A percentile compares a stretch with the other conserved stretches of the same genome.
These are phyloP conservation scores for Solanum clarkiae DNA, from an alignment of 257 asterid species.

Conservation along the genomic window DNA sequence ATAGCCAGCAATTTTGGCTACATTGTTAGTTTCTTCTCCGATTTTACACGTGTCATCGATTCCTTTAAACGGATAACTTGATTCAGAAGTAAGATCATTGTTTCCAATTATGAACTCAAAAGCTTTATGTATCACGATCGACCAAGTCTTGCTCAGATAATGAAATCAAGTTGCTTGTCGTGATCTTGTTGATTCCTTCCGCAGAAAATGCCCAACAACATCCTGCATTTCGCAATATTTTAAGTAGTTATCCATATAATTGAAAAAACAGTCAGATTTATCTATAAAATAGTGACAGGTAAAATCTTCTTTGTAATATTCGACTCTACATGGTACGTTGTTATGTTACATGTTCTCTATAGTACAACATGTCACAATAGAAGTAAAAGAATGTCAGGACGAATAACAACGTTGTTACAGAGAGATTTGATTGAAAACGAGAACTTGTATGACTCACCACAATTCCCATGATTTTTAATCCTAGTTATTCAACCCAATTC, in stretches of 20 bases:
- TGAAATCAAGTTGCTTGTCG: slow-evolving; percentile 15
- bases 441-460: background rate
- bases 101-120: slow-evolving; percentile 19
- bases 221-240: background rate
- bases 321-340: too few relatives aligned
- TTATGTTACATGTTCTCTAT: too few relatives aligned
- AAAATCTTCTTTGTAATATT: too few relatives aligned
- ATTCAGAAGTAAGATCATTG: slow-evolving; percentile 19
- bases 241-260: background rate
- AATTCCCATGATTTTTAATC: slow-evolving; percentile 4
- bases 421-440: background rate
- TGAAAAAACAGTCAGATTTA: too few relatives aligned
- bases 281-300: too few relatives aligned
- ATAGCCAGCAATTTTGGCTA: background rate
- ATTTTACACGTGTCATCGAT: slow-evolving; percentile 19
- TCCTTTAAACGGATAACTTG: slow-evolving; percentile 24
- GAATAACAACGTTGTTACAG: too few relatives aligned
- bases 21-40: background rate
- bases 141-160: background rate
- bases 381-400: too few relatives aligned
- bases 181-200: slow-evolving; percentile 30
- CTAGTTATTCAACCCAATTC: slow-evolving; percentile 21
- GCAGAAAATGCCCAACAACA: slow-evolving; percentile 14
- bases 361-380: too few relatives aligned
- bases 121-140: slow-evolving; percentile 27